Conservation (phyloP, 2,329 filamentous ascomycete genomes). For the Mycosphaerella sp. region DNA sequence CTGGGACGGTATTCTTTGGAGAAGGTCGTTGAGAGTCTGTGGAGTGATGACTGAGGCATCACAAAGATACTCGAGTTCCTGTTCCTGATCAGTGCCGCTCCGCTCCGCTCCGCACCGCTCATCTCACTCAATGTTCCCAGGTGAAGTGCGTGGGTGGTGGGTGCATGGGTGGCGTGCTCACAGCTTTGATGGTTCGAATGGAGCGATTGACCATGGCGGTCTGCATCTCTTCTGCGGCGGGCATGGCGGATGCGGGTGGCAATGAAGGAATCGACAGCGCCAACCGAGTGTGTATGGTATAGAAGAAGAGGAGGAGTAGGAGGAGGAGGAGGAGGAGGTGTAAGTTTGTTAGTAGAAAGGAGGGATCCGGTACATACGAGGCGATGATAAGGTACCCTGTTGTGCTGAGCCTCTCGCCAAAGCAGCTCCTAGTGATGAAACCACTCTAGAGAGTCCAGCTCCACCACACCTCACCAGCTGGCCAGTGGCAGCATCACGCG, state of each 20-base stretch:
- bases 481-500: too few relatives aligned
- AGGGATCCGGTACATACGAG: too few relatives aligned
- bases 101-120: background rate
- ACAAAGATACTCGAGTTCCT: slow-evolving; percentile 88
- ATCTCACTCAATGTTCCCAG: too few relatives aligned
- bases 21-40: slow-evolving; percentile 67
- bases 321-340: too few relatives aligned
- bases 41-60: slow-evolving; percentile 75
- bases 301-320: too few relatives aligned
- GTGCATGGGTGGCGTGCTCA: slow-evolving; percentile 45
- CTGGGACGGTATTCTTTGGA: slow-evolving; percentile 66
- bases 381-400: too few relatives aligned
- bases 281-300: background rate
- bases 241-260: slow-evolving; percentile 21
- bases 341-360: too few relatives aligned
- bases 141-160: background rate
- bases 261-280: background rate
- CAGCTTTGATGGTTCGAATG: slow-evolving; percentile 75
- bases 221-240: slow-evolving; percentile 39
- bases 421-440: too few relatives aligned
- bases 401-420: too few relatives aligned
- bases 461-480: too few relatives aligned
- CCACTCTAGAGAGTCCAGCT: too few relatives aligned
- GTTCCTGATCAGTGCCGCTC: slow-evolving; percentile 19
- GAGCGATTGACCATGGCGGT: slow-evolving; percentile 70